Evolutionary conservation across 371 early-diverging fungal genomes (phyloP).

Genomic region (Actinomortierella ambigua): DNA sequence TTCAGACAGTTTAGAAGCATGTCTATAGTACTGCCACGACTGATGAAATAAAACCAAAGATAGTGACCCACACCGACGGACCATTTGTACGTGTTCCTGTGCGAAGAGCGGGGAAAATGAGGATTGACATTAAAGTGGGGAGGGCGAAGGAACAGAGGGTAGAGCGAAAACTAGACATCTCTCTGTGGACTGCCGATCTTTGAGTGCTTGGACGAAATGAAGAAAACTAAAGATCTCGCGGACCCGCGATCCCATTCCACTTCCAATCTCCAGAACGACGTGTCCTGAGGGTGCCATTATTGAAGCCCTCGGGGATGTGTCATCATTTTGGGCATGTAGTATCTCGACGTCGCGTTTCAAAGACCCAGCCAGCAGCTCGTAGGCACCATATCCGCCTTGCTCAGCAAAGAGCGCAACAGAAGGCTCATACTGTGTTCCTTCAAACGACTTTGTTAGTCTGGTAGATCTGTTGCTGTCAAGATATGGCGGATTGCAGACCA

Average conservation of each 20-base stretch:
- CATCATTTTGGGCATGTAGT: too few species aligned
- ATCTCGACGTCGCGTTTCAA: constrained; percentile 23
- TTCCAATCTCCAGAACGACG: constrained; percentile 71
- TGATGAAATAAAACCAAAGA: too few species aligned
- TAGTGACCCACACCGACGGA: too few species aligned
- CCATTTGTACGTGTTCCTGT: too few species aligned
- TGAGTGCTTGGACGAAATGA: constrained; percentile 45
- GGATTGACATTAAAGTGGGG: too few species aligned
- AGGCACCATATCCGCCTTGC: constrained; percentile 70
- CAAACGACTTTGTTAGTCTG: constrained; percentile 42
- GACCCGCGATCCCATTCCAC: constrained; percentile 67
- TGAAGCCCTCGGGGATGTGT: constrained; percentile 1
- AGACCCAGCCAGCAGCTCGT: constrained; percentile 55
- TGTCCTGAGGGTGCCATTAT: constrained; percentile 49
- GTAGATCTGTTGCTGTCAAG: constrained; percentile 49
- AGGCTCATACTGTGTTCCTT: constrained; percentile 65
- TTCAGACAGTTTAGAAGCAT: too few species aligned
- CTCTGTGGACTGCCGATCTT: constrained; percentile 63
- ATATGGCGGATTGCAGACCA: constrained; percentile 83
- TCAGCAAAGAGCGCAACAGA: constrained; percentile 67
- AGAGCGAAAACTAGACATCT: constrained; percentile 62
- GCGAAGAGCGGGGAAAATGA: too few species aligned
- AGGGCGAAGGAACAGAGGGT: too few species aligned
- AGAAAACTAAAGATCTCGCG: constrained; percentile 58
- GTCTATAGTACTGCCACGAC: too few species aligned